Evolutionary conservation across 441 rosid species (phyloP).

Genomic region (Jatropha multifida): DNA sequence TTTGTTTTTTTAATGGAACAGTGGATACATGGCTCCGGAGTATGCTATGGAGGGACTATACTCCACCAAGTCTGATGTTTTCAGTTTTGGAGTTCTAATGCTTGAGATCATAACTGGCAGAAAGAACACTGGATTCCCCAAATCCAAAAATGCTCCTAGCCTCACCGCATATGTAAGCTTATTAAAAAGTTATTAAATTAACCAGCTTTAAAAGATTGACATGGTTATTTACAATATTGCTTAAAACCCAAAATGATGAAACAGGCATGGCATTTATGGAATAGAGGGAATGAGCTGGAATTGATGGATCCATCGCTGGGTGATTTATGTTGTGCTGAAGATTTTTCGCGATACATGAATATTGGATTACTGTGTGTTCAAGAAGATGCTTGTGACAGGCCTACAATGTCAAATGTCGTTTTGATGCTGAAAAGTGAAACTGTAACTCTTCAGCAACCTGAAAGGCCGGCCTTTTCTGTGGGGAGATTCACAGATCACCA

Average conservation of each 20-base stretch:
- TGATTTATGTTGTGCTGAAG: slow-evolving; percentile 23
- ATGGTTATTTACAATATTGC: background rate
- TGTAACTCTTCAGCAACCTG: slow-evolving; percentile 25
- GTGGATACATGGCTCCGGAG: slow-evolving; percentile 54
- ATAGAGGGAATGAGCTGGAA: slow-evolving; percentile 31
- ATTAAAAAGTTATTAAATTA: background rate
- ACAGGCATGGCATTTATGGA: slow-evolving; percentile 44
- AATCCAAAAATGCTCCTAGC: slow-evolving; percentile 15
- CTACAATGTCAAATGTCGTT: slow-evolving; percentile 37
- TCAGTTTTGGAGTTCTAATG: slow-evolving; percentile 47
- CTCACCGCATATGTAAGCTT: slow-evolving; percentile 36
- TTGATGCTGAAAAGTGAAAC: slow-evolving; percentile 34
- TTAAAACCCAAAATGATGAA: slow-evolving; percentile 8
- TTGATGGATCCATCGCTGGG: slow-evolving; percentile 36
- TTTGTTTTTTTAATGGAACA: slow-evolving; percentile 4
- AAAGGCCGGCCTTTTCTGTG: slow-evolving; percentile 29
- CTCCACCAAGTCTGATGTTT: slow-evolving; percentile 48
- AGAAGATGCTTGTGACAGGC: slow-evolving; percentile 41
- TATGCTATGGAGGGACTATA: slow-evolving; percentile 50
- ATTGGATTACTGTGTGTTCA: slow-evolving; percentile 41
- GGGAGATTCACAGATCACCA: slow-evolving; percentile 19
- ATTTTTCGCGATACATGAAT: slow-evolving; percentile 31
- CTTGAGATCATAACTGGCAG: slow-evolving; percentile 44
- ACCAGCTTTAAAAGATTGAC: background rate
- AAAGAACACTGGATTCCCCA: slow-evolving; percentile 30